phyloP scores from a whole-genome alignment of 2,329 filamentous ascomycete species.

The Anisogramma anomala region DNA sequence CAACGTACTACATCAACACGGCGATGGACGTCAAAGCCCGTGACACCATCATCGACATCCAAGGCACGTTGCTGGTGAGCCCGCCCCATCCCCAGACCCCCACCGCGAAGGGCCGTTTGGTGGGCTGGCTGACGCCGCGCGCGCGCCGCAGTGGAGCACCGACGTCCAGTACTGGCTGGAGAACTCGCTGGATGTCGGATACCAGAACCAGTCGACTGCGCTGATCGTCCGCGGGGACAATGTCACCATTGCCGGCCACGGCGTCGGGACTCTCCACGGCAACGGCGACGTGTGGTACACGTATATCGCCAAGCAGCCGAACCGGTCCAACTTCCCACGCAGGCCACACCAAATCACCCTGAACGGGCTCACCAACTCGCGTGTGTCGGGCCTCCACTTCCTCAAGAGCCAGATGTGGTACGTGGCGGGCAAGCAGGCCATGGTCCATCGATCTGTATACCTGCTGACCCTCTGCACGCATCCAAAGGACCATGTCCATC shows the following conservation, averaged over 20 bases:
- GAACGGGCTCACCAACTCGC: constrained; percentile 30
- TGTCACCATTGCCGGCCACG: constrained; percentile 31
- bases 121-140: no score
- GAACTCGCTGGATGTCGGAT: constrained; percentile 31
- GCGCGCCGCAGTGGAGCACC: constrained; percentile 24
- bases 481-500: constrained; percentile 29
- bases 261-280: constrained; percentile 36
- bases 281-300: constrained; percentile 43
- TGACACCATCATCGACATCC: constrained; percentile 32
- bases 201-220: constrained; percentile 35
- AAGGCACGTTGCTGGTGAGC: constrained; percentile 26
- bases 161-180: constrained; percentile 34
- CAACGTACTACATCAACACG: constrained; percentile 30
- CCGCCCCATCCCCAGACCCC: no score
- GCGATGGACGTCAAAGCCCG: constrained; percentile 34
- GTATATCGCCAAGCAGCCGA: constrained; percentile 22
- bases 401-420: constrained; percentile 42
- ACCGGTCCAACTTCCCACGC: constrained; percentile 29
- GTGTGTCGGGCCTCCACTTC: constrained; percentile 33
- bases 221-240: constrained; percentile 37
- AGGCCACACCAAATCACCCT: constrained; percentile 40
- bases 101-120: no score
- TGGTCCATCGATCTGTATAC: no score
- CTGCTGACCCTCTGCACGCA: not conserved
- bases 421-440: no score